Base-by-base conservation (phyloP, 2,329 filamentous ascomycete species). In the Diplodia sapinea region DNA sequence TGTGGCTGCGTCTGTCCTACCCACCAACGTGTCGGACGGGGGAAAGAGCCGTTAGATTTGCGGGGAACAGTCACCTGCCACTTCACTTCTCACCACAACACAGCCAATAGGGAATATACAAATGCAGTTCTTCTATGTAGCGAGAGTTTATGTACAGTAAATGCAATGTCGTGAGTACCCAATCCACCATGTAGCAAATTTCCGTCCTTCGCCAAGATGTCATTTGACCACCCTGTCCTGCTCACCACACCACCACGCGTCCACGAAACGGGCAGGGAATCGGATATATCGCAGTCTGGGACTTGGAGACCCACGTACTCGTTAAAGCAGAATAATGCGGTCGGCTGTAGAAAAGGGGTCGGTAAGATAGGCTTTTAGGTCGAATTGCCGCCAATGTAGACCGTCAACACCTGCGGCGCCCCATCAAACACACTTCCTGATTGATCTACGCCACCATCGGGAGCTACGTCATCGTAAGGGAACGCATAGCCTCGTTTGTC, bases 401-500 rank as follows among this genome's bases (percentile, higher is more conserved):
- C 76, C 5, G 79, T 81, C 66, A 86, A 82, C 13, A 84, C 52
- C 17, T 73, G 70, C 0, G 85, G 84, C 70, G 80, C 79, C 1
- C 79, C 74, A 55, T 66, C 64, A 64, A 84, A 79, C 47, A 87
- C 79, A 36, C 82, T 83, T 2, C 85, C 85, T 3, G 82, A 82
- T 64, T 85, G 84, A 73, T 89, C 86, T 70, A 82, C 79, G 33
- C 83, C 81, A 20, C 83, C 86, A 68, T 82, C 80, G 0, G 87
- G 84, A 66, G 86, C 85, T 20, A 91, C 88, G 73, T 91, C 89
- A 72, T 91, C 89, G 71, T 90, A 91, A 11, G 54, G 54, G 73
- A 90, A 91, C 0, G 87, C 85, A 73, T 91, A 91, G 0, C 89
- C 89, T 54, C 81, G 29, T 1, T 84, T 83, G 74, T 90, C 87